Conservation (phyloP, 345 rosid species). For the Arabidopsis arenosa region DNA sequence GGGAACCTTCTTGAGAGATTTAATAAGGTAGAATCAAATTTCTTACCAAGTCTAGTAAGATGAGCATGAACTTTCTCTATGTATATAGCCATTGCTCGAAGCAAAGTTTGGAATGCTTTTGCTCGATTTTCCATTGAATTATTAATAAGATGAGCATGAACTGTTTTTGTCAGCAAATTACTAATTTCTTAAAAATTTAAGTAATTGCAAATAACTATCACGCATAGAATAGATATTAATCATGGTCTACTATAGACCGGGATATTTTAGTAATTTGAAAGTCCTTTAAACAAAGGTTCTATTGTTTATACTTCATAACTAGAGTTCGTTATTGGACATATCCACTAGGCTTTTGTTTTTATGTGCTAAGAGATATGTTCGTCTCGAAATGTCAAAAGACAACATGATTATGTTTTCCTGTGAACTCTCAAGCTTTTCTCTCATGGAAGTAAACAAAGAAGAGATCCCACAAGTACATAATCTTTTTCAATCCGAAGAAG, state of each 20-base stretch:
- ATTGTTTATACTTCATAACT: not conserved
- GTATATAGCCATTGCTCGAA: no score
- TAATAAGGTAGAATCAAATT: not conserved
- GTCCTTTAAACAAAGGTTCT: constrained; percentile 2
- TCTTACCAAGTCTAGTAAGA: not conserved
- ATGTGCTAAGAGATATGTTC: not conserved
- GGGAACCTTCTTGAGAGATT: not conserved
- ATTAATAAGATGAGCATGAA: no score
- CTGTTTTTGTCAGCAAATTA: no score
- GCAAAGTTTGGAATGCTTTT: no score
- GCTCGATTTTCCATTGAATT: no score
- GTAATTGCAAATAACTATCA: no score
- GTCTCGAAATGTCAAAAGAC: constrained; percentile 11
- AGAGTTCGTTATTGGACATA: constrained; percentile 19
- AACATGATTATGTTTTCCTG: constrained; percentile 16
- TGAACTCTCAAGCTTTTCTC: constrained; percentile 29
- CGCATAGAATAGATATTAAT: not conserved
- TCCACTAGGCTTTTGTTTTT: constrained; percentile 32
- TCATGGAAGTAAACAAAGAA: constrained; percentile 32
- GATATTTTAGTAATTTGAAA: not conserved
- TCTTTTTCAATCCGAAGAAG: constrained; percentile 2
- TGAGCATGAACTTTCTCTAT: not conserved
- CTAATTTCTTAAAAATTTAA: no score
- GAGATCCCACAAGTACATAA: not conserved
- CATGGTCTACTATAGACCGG: not conserved